Base-by-base conservation (phyloP, 805 yeast genomes). In the Candida maesae region DNA sequence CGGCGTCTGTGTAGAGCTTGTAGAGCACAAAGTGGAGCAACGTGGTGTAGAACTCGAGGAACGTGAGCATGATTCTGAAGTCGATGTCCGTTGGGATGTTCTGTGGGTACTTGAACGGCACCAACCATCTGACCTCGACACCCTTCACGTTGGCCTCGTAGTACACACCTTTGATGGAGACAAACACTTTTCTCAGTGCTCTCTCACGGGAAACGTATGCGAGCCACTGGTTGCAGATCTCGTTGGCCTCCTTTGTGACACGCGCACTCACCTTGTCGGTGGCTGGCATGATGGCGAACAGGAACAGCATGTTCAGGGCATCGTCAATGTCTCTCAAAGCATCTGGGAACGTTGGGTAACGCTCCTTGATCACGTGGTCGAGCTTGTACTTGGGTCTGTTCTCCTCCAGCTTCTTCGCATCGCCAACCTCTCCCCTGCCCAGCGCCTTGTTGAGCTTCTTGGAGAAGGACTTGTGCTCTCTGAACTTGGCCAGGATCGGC, bases 91-190 rank as follows among this genome's bases (percentile, higher is more conserved):
- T 67, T 35, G 99, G 98, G 52, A 93, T 84, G 64, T 85, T 85
- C 64, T 91, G 95, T 15, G 99, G 96, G 71, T 90, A 93, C 65
- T 89, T 93, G 76, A 83, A 93, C 18, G 99, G 99, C 35, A 88
- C 95, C 45, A 93, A 78, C 99, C 99, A 93, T 66, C 91, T 78
- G 34, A 93, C 74, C 51, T 87, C 95, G 64, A 89, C 96, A 51
- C 99, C 99, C 63, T 76, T 81, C 35, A 93, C 79, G 47, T 63
- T 76, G 25, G 96, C 98, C 63, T 89, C 88, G 61, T 91, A 93
- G 66, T 93, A 93, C 14, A 91, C 95, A 68, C 99, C 99, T 66
- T 93, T 93, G 59, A 93, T 91, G 36, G 95, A 84, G 28, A 93
- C 97, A 67, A 93, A 93, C 13, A 89, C 96, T 63, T 91, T 93